phyloP scores from a whole-genome alignment of 192 early-diverging fungal genomes.

The Rhizophagus prolifer region DNA sequence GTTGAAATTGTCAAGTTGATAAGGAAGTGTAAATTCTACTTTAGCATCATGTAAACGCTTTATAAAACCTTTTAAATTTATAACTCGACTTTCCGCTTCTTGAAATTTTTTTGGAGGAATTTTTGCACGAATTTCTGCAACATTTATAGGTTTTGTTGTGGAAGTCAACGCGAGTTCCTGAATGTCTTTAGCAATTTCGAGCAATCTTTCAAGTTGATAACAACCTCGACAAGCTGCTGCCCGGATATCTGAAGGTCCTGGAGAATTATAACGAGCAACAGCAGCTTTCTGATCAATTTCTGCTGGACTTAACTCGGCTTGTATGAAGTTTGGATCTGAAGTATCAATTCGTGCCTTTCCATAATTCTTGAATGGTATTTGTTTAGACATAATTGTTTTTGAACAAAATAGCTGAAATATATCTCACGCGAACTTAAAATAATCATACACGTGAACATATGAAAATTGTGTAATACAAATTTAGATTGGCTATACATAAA shows the following conservation, averaged over 20 bases:
- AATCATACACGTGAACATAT: no score
- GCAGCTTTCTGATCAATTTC: background rate
- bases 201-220: background rate
- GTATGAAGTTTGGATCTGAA: background rate
- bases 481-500: no score
- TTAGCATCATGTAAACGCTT: background rate
- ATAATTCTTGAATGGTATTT: background rate
- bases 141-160: background rate
- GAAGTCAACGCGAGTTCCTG: background rate
- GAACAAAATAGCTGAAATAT: no score
- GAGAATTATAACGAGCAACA: background rate
- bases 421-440: no score
- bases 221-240: background rate
- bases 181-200: background rate
- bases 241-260: background rate
- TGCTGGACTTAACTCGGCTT: background rate
- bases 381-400: background rate
- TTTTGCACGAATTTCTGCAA: background rate
- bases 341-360: background rate
- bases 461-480: no score
- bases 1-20: background rate
- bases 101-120: background rate
- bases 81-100: background rate
- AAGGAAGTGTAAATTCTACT: background rate
- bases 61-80: background rate